Evolutionary conservation across 106 monocot species (phyloP), one percentile per base, ranked within the genome.

Genomic region (Dactylorhiza incarnata): DNA sequence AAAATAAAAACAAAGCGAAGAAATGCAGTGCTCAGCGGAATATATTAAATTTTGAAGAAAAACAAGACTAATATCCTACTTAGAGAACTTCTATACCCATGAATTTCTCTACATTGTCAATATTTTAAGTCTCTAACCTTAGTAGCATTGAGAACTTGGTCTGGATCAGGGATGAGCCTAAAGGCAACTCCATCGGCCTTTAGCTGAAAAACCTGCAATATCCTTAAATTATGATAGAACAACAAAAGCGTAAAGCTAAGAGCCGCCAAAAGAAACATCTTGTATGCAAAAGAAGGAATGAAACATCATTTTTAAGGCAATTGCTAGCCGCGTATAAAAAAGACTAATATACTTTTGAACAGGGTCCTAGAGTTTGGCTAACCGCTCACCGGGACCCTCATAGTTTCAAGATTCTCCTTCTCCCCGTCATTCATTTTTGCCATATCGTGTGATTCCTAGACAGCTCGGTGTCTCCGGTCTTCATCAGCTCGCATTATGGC

Each of bases 121-220:
- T 2, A 49, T 72, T 5, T 72, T 0, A 72, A 72, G 71, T 51
- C 68, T 68, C 75, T 86, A 56, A 93, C 99, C 91, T 86, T 91
- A 19, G 91, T 77, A 13, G 99, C 99, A 82, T 94, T 94, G 47
- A 81, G 73, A 73, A 99, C 84, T 70, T 99, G 99, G 77, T 71
- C 63, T 44, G 89, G 78, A 82, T 94, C 99, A 50, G 94, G 97
- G 52, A 99, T 81, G 48, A 94, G 83, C 73, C 97, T 89, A 74
- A 99, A 91, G 10, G 94, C 87, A 74, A 99, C 88, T 65, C 91
- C 91, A 75, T 99, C 77, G 63, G 89, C 86, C 82, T 88, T 94
- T 7, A 99, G 81, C 76, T 99, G 87, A 82, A 91, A 82, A 86
- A 91, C 91, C 97, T 99, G 93, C 72, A 78, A 77, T 49, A 19